Conservation (phyloP, 2,329 filamentous ascomycete species). For the Lasiodiplodia sp. region DNA sequence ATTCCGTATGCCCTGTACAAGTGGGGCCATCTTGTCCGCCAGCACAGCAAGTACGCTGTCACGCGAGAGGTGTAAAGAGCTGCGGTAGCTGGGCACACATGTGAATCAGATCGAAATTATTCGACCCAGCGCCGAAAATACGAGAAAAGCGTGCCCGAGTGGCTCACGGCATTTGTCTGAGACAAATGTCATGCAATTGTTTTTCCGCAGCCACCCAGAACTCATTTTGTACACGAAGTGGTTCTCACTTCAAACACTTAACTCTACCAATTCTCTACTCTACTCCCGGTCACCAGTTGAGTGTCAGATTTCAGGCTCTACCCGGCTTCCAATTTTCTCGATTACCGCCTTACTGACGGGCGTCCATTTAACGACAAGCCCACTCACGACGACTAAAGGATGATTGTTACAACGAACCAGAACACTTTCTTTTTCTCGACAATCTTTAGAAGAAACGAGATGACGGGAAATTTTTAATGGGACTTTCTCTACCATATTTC, state of each 20-base stretch:
- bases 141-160: neutral
- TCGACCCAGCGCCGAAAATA: neutral
- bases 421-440: neutral
- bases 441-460: neutral
- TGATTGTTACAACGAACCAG: neutral
- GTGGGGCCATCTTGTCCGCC: slow-evolving; percentile 36
- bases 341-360: neutral
- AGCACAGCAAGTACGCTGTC: slow-evolving; percentile 30
- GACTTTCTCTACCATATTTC: neutral
- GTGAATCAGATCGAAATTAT: neutral
- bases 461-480: neutral
- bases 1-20: slow-evolving; percentile 48
- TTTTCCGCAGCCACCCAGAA: neutral
- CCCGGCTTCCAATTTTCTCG: neutral
- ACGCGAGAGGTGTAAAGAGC: slow-evolving; percentile 10
- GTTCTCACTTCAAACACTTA: neutral
- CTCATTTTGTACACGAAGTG: neutral
- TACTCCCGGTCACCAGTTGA: neutral
- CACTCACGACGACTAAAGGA: neutral
- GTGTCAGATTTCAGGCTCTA: neutral
- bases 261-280: neutral
- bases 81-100: neutral
- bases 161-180: neutral
- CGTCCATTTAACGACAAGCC: neutral
- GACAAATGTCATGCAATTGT: too few species aligned